Evolutionary conservation across 2,329 filamentous ascomycete genomes (phyloP).

Genomic region (Pseudocercospora fijiensis): DNA sequence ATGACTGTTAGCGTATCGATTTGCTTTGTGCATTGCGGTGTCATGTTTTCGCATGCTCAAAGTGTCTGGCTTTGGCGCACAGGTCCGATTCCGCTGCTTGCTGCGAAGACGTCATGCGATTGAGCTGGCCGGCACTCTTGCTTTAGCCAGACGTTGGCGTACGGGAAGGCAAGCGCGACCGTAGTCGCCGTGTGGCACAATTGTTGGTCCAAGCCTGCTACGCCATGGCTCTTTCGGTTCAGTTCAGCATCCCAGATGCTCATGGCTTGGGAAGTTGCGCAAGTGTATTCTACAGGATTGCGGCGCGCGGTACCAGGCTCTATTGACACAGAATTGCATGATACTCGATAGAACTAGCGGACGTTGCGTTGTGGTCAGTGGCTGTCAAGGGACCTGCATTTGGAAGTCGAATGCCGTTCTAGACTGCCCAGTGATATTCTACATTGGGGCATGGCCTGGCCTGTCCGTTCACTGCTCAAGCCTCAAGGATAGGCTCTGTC

Average conservation of each 20-base stretch:
- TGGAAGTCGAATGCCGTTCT: too few species aligned
- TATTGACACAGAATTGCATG: background rate
- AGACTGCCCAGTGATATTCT: too few species aligned
- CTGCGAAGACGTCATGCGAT: background rate
- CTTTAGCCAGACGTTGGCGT: background rate
- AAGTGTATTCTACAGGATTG: background rate
- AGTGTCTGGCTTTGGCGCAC: background rate
- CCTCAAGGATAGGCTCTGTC: background rate
- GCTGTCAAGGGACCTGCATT: too few species aligned
- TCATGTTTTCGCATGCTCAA: background rate
- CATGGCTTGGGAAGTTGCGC: background rate
- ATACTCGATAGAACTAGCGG: too few species aligned
- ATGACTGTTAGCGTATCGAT: background rate
- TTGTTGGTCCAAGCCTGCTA: constrained; percentile 2
- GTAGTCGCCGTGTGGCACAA: constrained; percentile 8
- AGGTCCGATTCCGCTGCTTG: background rate
- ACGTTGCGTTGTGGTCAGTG: too few species aligned
- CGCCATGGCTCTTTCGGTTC: background rate
- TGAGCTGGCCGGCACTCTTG: background rate
- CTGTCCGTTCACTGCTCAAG: background rate
- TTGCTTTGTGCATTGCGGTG: background rate
- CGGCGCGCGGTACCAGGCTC: background rate
- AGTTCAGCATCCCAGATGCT: background rate
- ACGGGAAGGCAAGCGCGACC: background rate
- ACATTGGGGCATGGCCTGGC: background rate